phyloP scores from a whole-genome alignment of 2,329 filamentous ascomycete genomes.

The Ophiostoma australiae region DNA sequence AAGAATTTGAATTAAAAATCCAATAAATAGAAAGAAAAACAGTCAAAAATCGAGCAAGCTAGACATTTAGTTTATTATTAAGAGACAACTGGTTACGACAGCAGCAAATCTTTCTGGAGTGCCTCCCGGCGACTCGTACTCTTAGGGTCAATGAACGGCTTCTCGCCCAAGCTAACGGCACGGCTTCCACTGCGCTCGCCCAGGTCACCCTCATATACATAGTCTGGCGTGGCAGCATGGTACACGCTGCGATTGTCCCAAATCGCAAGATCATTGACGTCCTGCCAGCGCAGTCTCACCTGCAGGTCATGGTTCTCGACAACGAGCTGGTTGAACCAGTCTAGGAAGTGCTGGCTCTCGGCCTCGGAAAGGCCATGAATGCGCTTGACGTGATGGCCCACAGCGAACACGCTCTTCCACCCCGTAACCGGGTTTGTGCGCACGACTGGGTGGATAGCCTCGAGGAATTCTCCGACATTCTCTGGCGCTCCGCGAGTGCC shows the following conservation, averaged over 20 bases:
- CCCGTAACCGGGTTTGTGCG: conserved; percentile 56
- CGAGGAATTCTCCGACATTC: neutral
- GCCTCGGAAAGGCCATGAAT: conserved; percentile 48
- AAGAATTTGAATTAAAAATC: too few relatives aligned
- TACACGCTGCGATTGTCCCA: conserved; percentile 57
- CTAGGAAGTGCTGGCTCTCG: conserved; percentile 46
- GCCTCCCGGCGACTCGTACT: neutral
- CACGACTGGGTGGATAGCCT: conserved; percentile 51
- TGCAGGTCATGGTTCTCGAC: conserved; percentile 53
- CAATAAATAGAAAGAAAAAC: too few relatives aligned
- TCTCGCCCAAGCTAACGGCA: neutral
- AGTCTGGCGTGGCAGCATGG: conserved; percentile 45
- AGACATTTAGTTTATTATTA: too few relatives aligned
- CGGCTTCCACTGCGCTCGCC: neutral
- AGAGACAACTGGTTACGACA: neutral
- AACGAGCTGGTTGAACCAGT: conserved; percentile 44
- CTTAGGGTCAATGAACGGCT: neutral
- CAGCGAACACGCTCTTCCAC: conserved; percentile 52
- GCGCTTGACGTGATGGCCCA: conserved; percentile 46
- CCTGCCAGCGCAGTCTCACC: conserved; percentile 43
- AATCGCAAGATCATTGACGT: conserved; percentile 47
- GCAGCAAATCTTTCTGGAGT: neutral
- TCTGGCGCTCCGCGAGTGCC: neutral
- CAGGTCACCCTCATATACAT: conserved; percentile 35
- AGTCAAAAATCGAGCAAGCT: too few relatives aligned